Base-by-base conservation (phyloP, 129 eudicot genomes). In the Apium graveolens region DNA sequence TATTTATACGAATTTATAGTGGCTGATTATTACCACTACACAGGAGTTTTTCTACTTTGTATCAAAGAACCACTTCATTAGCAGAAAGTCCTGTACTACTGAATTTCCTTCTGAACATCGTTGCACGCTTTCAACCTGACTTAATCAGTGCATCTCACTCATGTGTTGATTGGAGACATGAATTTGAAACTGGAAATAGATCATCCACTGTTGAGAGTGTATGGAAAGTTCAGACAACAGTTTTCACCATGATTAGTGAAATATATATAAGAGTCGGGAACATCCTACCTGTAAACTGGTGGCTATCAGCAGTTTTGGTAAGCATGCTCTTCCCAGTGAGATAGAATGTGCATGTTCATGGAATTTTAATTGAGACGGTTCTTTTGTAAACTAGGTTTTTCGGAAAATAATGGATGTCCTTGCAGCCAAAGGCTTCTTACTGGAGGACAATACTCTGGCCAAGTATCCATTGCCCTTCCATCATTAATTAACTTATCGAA, bases 281-380 rank as follows among this genome's bases (percentile, higher is more conserved):
- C 75, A 90, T 87, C 79, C 80, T 96, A 73, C 86, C 89, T 37
- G 80, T 84, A 41, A 89, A 84, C 44, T 78, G 34, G 29, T 90
- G 99, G 97, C 87, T 90, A 84, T 88, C 91, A 60, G 86, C 85
- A 38, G 76, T 91, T 83, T 91, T 87, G 89, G 99, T 91, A 72
- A 27, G 86, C 70, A 70, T 78, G 60, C 70, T 44, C 75, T 18
- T 34, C 24, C 79, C 68, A 46, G 42, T 31, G 78, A 0, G 26
- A 14, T 41, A 11, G 17, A 21, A 16, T 43, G 73, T 27, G 44
- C 5, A 63, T 45, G 10, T 53, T 72, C 26, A 65, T 31, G 14
- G 26, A 48, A 55, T 80, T 44, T 72, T 79, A 26, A 51, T 48
- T 34, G 32, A 71, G 13, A 4, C 48, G 31, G 42, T n/a, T 69